Percentiles rank a stretch among this genome's conserved stretches.
Conservation (phyloP, 2,329 filamentous ascomycete genomes). For the Blastomyces percursus region DNA sequence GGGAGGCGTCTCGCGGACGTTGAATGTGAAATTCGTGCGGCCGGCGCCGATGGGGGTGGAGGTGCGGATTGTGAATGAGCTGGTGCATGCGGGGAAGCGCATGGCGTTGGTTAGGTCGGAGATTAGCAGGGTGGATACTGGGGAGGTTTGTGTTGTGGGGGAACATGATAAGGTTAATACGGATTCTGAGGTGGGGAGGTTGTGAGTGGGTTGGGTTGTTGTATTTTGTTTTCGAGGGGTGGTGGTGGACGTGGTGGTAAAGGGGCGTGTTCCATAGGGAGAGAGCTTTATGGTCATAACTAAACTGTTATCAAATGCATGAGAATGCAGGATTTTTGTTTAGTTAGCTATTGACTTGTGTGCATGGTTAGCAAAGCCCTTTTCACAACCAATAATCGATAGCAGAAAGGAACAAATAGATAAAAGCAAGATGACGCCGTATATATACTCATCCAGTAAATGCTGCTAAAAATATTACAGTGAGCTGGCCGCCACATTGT, state of each 20-base stretch:
- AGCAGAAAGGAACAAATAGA: neutral
- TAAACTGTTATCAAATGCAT: neutral
- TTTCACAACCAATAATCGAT: neutral
- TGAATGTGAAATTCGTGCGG: slow-evolving; percentile 57
- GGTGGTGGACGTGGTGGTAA: neutral
- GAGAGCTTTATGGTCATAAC: neutral
- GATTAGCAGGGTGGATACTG: slow-evolving; percentile 45
- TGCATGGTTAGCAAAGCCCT: neutral
- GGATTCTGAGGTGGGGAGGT: slow-evolving; percentile 34
- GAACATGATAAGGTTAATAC: slow-evolving; percentile 57
- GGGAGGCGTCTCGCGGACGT: slow-evolving; percentile 54
- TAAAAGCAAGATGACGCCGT: neutral
- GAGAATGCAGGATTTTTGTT: neutral
- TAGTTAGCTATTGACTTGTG: neutral
- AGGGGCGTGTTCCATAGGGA: too few relatives aligned
- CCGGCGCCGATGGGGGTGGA: slow-evolving; percentile 45
- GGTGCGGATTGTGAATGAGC: slow-evolving; percentile 46
- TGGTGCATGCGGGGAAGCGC: slow-evolving; percentile 47
- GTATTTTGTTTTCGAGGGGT: neutral
- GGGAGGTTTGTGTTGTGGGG: slow-evolving; percentile 45
- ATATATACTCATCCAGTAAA: neutral
- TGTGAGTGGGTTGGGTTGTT: slow-evolving; percentile 1
- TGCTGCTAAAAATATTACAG: neutral
- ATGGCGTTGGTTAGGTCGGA: slow-evolving; percentile 45
- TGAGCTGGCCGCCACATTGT: neutral